phyloP scores from a whole-genome alignment of 352 stramenopile species.

The Pythium phragmitis region DNA sequence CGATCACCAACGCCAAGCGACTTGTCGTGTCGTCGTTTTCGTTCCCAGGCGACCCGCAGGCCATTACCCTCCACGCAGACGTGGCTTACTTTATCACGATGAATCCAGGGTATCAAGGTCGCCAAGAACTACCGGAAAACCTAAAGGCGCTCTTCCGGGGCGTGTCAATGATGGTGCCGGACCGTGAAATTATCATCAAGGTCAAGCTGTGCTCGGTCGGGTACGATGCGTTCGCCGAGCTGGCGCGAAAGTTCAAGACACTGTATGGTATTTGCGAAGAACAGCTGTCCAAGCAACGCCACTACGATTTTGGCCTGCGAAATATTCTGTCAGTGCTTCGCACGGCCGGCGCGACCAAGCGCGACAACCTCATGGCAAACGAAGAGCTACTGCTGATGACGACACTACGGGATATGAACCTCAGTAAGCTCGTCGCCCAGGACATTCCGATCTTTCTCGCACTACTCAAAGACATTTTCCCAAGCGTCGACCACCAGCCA shows the following conservation, averaged over 20 bases:
- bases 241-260: constrained; percentile 94
- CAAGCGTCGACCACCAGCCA: constrained; percentile 77
- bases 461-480: constrained; percentile 96
- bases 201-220: constrained; percentile 93
- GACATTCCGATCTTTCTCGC: constrained; percentile 98
- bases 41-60: constrained; percentile 63
- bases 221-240: constrained; percentile 74
- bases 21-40: constrained; percentile 48
- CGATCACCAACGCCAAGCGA: constrained; percentile 91
- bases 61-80: constrained; percentile 58
- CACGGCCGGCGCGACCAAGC: constrained; percentile 90
- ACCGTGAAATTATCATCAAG: constrained; percentile 96
- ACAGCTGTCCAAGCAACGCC: constrained; percentile 92
- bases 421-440: constrained; percentile 97
- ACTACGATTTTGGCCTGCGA: constrained; percentile 96
- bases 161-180: constrained; percentile 92
- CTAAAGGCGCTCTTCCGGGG: constrained; percentile 94
- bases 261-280: constrained; percentile 94
- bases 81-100: constrained; percentile 99
- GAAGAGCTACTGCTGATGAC: constrained; percentile 95
- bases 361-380: constrained; percentile 86
- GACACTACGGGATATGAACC: constrained; percentile 96
- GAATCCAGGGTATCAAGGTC: constrained; percentile 98
- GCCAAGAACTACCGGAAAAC: constrained; percentile 98
- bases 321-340: constrained; percentile 94